A percentile compares a stretch with the other conserved stretches of the same genome.
Conservation (phyloP, 225 moss, liverwort and hornwort species). For the Asterella californica region DNA sequence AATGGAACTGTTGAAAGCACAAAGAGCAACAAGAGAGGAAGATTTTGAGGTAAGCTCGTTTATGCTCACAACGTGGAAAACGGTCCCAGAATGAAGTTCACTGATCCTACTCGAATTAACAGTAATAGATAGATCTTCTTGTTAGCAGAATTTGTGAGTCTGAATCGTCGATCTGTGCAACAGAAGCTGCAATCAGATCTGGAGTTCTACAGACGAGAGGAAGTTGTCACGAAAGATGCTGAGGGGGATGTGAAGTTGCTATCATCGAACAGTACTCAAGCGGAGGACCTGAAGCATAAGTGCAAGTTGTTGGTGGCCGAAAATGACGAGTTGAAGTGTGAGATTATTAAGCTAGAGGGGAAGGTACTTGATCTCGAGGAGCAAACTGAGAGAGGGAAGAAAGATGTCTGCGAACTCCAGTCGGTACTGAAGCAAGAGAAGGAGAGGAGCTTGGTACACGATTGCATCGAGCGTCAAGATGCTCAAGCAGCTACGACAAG, state of each 20-base stretch:
- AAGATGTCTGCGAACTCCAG: neutral
- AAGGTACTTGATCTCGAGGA: constrained; percentile 13
- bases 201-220: neutral
- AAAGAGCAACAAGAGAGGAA: neutral
- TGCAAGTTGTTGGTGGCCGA: neutral
- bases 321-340: constrained; percentile 27
- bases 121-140: neutral
- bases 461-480: neutral
- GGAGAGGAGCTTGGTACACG: neutral
- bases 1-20: neutral
- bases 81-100: neutral
- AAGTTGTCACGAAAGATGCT: neutral
- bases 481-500: neutral
- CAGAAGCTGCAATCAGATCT: neutral
- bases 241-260: neutral
- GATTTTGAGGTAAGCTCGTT: neutral
- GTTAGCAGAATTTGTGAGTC: neutral
- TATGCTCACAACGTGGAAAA: neutral
- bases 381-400: neutral
- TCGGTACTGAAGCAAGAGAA: constrained; percentile 10
- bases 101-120: too few relatives aligned
- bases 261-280: neutral
- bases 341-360: constrained; percentile 9
- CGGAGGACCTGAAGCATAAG: constrained; percentile 10
- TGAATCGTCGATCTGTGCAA: neutral